A percentile compares a stretch with the other conserved stretches of the same genome.
Evolutionary conservation across 2,329 filamentous ascomycete species (phyloP).

Genomic region (Fusarium irregulare): DNA sequence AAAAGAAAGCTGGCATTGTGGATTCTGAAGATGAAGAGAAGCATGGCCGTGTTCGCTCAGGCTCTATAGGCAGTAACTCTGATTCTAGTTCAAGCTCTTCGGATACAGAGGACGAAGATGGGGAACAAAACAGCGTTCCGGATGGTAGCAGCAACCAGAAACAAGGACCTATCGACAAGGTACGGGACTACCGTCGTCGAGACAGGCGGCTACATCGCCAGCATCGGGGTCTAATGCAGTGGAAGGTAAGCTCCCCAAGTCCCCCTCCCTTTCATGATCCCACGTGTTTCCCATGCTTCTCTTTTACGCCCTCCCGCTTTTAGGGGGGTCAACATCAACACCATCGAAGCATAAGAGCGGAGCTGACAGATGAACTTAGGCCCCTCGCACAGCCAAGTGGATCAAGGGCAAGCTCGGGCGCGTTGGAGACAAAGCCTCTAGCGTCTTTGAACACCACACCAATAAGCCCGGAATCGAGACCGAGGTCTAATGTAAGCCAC

Average conservation of each 20-base stretch:
- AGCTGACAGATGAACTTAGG: constrained; percentile 43
- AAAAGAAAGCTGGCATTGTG: constrained; percentile 52
- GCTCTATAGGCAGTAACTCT: constrained; percentile 39
- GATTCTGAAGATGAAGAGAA: constrained; percentile 44
- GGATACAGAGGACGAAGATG: constrained; percentile 48
- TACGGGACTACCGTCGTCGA: constrained; percentile 70
- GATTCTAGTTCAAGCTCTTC: constrained; percentile 48
- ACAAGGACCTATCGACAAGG: constrained; percentile 61
- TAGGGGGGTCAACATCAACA: constrained; percentile 5
- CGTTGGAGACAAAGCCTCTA: constrained; percentile 68
- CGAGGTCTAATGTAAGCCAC: constrained; percentile 65
- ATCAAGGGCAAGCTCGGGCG: constrained; percentile 64
- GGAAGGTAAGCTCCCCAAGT: constrained; percentile 56
- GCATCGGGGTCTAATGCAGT: constrained; percentile 80
- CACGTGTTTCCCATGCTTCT: constrained; percentile 13
- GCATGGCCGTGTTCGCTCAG: constrained; percentile 10
- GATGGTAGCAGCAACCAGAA: constrained; percentile 53
- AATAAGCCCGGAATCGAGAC: constrained; percentile 73
- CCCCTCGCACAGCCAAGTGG: constrained; percentile 61
- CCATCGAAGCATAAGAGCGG: neutral
- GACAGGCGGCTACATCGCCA: constrained; percentile 70
- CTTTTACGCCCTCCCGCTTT: constrained; percentile 14
- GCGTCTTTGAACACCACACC: constrained; percentile 69
- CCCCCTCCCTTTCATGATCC: neutral
- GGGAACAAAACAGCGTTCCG: constrained; percentile 37